Conservation (phyloP, 2,329 filamentous ascomycete species). For the Aspergillus novofumigatus region DNA sequence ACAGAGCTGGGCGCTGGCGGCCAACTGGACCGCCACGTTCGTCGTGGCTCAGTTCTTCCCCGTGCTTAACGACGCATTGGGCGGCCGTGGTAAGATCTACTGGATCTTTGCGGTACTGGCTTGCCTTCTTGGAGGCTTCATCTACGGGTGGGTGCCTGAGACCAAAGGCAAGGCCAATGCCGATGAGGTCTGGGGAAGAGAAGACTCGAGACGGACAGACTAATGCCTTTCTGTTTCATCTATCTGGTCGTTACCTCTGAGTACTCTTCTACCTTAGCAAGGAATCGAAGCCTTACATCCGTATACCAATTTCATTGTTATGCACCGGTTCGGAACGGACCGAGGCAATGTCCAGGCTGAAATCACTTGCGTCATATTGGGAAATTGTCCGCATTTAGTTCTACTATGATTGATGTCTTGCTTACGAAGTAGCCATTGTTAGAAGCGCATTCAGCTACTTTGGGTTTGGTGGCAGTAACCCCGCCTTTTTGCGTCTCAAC, state of each 20-base stretch:
- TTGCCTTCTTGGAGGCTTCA: constrained; percentile 64
- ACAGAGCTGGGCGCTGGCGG: constrained; percentile 80
- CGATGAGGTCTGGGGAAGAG: constrained; percentile 86
- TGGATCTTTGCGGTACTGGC: constrained; percentile 84
- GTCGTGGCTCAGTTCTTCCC: constrained; percentile 94
- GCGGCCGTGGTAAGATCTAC: constrained; percentile 77
- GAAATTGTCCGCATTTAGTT: neutral
- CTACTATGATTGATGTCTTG: neutral
- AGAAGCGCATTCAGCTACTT: neutral
- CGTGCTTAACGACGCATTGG: constrained; percentile 71
- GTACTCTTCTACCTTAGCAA: neutral
- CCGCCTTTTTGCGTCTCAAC: neutral
- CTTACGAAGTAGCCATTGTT: no score
- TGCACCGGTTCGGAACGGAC: neutral
- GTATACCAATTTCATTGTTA: neutral
- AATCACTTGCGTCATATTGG: neutral
- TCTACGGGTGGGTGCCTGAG: constrained; percentile 73
- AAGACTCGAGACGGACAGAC: constrained; percentile 29
- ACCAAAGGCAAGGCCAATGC: constrained; percentile 78
- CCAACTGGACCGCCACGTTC: constrained; percentile 89
- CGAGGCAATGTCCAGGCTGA: neutral
- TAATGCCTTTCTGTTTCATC: constrained; percentile 7
- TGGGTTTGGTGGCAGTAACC: neutral
- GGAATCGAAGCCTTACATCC: neutral
- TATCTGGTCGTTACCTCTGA: neutral